Percentiles rank a stretch among this genome's conserved stretches.
Evolutionary conservation across 345 rosid species (phyloP).

Genomic region (Populus simonii): DNA sequence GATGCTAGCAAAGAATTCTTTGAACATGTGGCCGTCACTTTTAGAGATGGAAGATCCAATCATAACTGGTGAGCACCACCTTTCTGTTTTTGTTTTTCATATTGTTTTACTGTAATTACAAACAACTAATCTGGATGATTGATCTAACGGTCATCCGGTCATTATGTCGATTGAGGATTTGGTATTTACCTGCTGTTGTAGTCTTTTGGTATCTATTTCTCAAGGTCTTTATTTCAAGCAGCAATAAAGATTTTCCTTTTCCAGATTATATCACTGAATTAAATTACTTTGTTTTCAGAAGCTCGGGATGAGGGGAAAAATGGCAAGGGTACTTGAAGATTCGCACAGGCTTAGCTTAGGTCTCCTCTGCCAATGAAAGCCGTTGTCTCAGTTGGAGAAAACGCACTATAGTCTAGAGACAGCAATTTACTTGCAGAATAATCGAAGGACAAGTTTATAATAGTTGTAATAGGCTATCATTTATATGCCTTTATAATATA

Average conservation of each 20-base stretch:
- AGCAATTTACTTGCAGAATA: background rate
- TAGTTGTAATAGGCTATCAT: background rate
- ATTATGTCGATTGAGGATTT: background rate
- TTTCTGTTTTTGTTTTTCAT: background rate
- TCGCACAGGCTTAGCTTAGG: background rate
- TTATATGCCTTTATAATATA: background rate
- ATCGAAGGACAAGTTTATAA: background rate
- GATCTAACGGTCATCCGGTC: background rate
- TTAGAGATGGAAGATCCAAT: constrained; percentile 28
- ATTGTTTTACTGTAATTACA: background rate
- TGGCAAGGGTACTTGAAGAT: background rate
- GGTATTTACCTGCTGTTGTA: background rate
- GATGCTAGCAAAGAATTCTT: constrained; percentile 68
- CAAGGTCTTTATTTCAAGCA: too few relatives aligned
- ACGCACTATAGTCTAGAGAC: background rate
- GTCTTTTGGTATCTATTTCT: background rate
- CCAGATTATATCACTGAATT: background rate
- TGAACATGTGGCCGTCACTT: constrained; percentile 43
- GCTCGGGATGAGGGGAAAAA: constrained; percentile 10
- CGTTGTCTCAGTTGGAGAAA: background rate
- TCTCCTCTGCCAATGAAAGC: background rate
- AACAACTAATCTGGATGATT: too few relatives aligned
- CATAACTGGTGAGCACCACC: constrained; percentile 31
- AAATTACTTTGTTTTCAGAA: constrained; percentile 14
- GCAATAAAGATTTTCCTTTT: background rate